Base-by-base conservation (phyloP, 1,139 yeast genomes). In the Taphrina flavorubra region DNA sequence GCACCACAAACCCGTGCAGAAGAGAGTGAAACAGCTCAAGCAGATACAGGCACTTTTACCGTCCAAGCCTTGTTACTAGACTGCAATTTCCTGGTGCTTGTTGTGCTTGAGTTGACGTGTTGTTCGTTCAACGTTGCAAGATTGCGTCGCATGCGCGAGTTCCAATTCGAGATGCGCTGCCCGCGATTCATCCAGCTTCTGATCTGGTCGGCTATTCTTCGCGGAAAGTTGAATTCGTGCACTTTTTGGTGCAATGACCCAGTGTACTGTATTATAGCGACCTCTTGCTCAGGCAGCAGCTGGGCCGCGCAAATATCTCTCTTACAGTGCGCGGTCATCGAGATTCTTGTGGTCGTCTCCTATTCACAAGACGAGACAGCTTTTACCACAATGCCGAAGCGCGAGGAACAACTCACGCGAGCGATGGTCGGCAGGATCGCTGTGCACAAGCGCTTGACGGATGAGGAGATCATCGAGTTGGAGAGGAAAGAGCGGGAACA, bases 381-480 rank as follows among this genome's bases (percentile, higher is more conserved):
- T 16, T 44, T 8, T 18, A 44, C 6, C 42, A 59, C 25, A n/a
- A 62, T 63, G 67, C 67, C 67, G 42, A 63, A 63, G 56, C 58
- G 67, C 14, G 67, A 53, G 44, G 67, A 55, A 18, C 67, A 63
- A 37, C 55, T 63, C 55, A 63, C 67, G n/a, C 16, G 67, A 16
- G 67, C 67, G n/a, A 63, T 55, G 67, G 67, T 63, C 6, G 67
- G 67, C 61, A 47, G 67, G 20, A 46, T 49, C 31, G 46, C 51
- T 42, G 67, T 55, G 6, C 61, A 53, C 25, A 53, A 53, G 46
- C 53, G 61, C 2, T 46, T 57, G 34, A 63, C 67, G 18, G 67
- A 63, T 7, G 67, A 63, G 10, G 67, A 63, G 36, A 39, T 53
- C 55, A 63, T 63, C 14, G 67, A 55, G 42, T 55, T 63, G 39